A percentile compares a stretch with the other conserved stretches of the same genome.
These are phyloP conservation scores for Tetragonia tetragonoides DNA, from an alignment of 148 eudicot species.

Conservation along the genomic window DNA sequence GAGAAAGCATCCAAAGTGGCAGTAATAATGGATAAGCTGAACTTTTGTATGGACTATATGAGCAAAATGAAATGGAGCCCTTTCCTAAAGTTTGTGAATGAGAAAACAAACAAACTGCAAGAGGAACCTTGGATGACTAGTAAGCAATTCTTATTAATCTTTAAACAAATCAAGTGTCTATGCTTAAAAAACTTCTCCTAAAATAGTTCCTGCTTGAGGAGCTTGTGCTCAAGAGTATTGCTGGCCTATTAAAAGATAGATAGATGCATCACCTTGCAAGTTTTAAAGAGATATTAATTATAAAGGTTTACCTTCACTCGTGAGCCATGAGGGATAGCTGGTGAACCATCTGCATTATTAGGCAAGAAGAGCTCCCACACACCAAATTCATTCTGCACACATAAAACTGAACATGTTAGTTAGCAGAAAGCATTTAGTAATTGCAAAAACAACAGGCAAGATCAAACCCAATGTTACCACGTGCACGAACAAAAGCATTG, in stretches of 20 bases:
- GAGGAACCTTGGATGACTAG: background rate
- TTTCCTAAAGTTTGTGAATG: background rate
- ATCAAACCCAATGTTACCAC: background rate
- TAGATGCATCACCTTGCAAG: background rate
- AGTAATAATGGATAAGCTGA: background rate
- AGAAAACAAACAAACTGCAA: background rate
- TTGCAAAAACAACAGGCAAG: background rate
- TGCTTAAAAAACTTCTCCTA: background rate
- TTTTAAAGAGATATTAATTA: background rate
- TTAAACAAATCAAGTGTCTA: background rate
- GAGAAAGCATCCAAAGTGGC: background rate
- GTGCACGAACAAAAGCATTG: too few relatives aligned
- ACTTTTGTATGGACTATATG: background rate
- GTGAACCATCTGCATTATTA: constrained; percentile 91
- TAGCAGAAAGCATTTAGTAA: background rate
- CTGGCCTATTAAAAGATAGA: background rate
- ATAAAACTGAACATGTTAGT: constrained; percentile 11
- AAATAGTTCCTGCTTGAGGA: background rate
- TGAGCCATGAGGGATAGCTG: constrained; percentile 96
- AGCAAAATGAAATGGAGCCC: background rate
- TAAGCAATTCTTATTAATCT: background rate
- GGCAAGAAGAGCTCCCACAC: constrained; percentile 99
- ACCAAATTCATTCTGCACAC: constrained; percentile 85
- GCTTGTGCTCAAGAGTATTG: background rate
- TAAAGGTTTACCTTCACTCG: constrained; percentile 75